These are phyloP conservation scores for Adenanthera pavonina DNA, from an alignment of 306 rosid species.

Conservation along the genomic window DNA sequence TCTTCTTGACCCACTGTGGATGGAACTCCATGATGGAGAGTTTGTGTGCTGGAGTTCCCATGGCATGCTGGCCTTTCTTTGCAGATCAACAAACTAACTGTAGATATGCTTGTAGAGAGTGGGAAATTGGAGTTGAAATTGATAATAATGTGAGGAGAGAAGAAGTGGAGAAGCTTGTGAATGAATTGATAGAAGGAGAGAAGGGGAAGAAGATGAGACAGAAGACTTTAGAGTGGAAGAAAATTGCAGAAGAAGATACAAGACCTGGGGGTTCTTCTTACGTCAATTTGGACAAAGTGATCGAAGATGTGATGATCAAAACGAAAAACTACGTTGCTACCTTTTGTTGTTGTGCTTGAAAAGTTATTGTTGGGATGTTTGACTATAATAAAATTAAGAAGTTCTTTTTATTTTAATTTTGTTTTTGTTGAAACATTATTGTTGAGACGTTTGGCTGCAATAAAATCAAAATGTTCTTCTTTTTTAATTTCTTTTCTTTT, in stretches of 20 bases:
- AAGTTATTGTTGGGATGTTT: too few species aligned
- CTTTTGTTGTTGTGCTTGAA: background rate
- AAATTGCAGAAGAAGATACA: background rate
- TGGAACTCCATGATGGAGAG: too few species aligned
- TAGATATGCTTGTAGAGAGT: background rate
- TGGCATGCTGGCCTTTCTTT: slow-evolving; percentile 1
- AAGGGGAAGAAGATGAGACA: background rate
- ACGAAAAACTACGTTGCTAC: background rate
- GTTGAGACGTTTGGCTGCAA: too few species aligned
- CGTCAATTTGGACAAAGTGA: background rate
- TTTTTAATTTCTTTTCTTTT: too few species aligned
- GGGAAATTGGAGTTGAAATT: background rate
- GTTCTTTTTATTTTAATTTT: too few species aligned
- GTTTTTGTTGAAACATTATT: too few species aligned
- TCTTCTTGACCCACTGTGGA: too few species aligned
- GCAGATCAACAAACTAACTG: background rate
- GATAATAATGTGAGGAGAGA: background rate
- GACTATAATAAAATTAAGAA: too few species aligned
- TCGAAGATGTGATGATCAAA: background rate
- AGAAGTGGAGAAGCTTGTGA: background rate
- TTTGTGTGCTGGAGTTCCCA: background rate
- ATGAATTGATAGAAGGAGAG: background rate
- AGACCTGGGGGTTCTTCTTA: background rate
- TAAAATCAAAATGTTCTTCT: too few species aligned
- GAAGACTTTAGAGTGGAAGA: background rate